Evolutionary conservation across 768 basidiomycete genomes (phyloP).

Genomic region (Sporobolomyces roseus): DNA sequence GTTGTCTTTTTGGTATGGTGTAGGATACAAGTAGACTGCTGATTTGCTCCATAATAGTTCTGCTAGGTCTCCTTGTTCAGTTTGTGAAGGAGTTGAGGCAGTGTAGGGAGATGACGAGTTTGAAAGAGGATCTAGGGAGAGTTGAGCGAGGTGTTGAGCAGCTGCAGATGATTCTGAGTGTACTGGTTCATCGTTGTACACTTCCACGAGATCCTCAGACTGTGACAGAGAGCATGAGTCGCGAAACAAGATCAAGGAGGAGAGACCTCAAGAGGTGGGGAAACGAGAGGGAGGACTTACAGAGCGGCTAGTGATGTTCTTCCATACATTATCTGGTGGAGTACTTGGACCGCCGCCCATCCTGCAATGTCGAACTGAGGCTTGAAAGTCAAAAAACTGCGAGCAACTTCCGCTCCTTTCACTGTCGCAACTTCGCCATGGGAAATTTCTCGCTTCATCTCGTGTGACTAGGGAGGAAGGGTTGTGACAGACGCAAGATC

Average conservation of each 20-base stretch:
- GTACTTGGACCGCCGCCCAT: slow-evolving; percentile 31
- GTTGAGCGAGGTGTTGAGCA: background rate
- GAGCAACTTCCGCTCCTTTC: too few species aligned
- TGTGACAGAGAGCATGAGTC: slow-evolving; percentile 1
- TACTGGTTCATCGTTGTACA: background rate
- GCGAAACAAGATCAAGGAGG: background rate
- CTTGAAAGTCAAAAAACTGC: too few species aligned
- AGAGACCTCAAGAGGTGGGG: background rate
- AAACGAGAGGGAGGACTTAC: background rate
- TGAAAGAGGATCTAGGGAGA: slow-evolving; percentile 1
- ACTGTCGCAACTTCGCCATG: too few species aligned
- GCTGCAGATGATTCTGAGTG: too few species aligned
- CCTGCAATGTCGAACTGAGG: background rate
- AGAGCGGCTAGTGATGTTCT: slow-evolving; percentile 13
- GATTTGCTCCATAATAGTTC: slow-evolving; percentile 57
- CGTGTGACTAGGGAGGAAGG: too few species aligned
- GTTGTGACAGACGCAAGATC: too few species aligned
- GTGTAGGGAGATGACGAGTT: slow-evolving; percentile 3
- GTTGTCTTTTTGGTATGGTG: slow-evolving; percentile 84
- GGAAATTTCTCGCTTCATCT: too few species aligned
- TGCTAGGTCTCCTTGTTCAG: slow-evolving; percentile 5
- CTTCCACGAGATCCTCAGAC: slow-evolving; percentile 29
- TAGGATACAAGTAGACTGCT: slow-evolving; percentile 93
- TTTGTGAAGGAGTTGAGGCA: background rate
- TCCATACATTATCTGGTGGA: background rate